Evolutionary conservation across 495 filamentous ascomycete species (phyloP), one percentile per base, ranked within the genome.

Genomic region (Podospora pseudocomata): DNA sequence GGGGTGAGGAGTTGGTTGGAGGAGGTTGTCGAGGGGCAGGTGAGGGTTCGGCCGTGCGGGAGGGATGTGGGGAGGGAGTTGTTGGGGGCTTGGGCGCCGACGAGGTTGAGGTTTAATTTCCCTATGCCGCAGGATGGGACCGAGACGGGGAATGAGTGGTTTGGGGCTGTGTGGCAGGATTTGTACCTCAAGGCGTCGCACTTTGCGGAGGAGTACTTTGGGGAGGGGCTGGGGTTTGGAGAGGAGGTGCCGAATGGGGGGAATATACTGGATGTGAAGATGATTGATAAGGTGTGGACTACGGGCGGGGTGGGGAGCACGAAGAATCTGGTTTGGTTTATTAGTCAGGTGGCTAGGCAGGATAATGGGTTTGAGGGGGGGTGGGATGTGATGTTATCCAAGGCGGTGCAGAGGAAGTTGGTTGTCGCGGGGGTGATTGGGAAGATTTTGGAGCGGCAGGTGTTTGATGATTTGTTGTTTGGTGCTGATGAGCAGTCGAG

Each of bases 391-490:
- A 55, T 85, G 65, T 55, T 86, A 11, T 64, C 71, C 59, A 70
- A 78, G 39, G 65, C 58, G 13, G 2, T 3, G 19, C 74, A 78
- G 32, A 76, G 83, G 26, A 77, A 74, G 67, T 81, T 74, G 71
- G 70, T 86, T 16, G 64, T 83, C 19, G 75, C 77, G 67, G 81
- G 75, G 4, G 73, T 86, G 13, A 61, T 85, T 1, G 74, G 72
- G 9, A 79, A 76, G 72, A 71, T 83, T 58, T 66, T 86, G 30
- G 77, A 82, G 66, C 77, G 67, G 54, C 74, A 73, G 23, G 75
- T 86, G 7, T 86, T 83, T 66, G 76, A 76, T 39, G 75, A 78
- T 30, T 68, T 83, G 56, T 67, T 85, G 1, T 86, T 83, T 68
- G 82, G 84, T 4, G 81, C 76, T 1, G 68, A 73, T 5, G 18